Evolutionary conservation across 179 eudicot species (phyloP), one percentile per base, ranked within the genome.

Genomic region (Corrigiola litoralis): DNA sequence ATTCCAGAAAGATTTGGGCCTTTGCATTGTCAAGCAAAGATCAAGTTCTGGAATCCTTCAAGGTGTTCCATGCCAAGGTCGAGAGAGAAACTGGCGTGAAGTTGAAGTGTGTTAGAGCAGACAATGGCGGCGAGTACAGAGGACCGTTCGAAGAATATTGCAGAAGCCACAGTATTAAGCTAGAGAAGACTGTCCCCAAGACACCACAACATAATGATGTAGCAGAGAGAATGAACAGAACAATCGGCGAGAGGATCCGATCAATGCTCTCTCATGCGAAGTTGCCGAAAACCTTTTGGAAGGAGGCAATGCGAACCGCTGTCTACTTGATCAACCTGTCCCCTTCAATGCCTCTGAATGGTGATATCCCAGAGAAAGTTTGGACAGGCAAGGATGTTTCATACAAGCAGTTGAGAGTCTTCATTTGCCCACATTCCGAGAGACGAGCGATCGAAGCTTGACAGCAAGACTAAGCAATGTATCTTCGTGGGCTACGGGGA

Each of bases 21-120:
- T 68, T 12, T 68, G 1, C 10, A 9, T 54, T 70, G 31, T 41
- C 31, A 17, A 38, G 38, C 4, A 62, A 63, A 38, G 49, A 46
- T 17, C 58, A 64, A 14, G 69, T 63, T 7, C 31, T 63, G 5
- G 6, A 54, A 14, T 21, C 36, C 0, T 61, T 70, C 5, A 32
- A 57, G 28, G 47, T 31, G 41, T 67, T 67, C 23, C 71, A 67
- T 38, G 54, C 64, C 14, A 29, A 31, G 36, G 50, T 68, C 27
- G 58, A 68, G 38, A 8, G 59, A 2, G 24, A 65, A 16, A 51
- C 50, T 2, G 45, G 60, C 20, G 9, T n/a, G 47, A 65, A 65
- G n/a, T 36, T 65, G 10, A 65, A 51, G 24, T 65, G 69, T 21
- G 51, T 61, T 3, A 11, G 51, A 41, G 25, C 31, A 1, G 49